These are phyloP conservation scores for Populus ilicifolia DNA, from an alignment of 345 rosid species.

Conservation along the genomic window DNA sequence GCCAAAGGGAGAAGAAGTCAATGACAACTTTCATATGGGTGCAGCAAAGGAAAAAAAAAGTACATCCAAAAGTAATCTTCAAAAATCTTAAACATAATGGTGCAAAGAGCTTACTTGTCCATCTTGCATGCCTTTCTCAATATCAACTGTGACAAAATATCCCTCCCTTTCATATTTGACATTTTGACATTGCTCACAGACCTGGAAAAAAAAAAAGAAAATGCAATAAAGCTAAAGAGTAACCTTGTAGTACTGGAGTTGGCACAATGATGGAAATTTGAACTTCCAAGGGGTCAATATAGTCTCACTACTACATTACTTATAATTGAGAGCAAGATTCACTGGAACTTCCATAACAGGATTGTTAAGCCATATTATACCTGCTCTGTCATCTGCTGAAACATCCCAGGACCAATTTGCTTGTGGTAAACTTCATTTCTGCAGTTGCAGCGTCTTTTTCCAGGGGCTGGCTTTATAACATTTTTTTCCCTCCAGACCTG, in stretches of 20 bases:
- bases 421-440: slow-evolving; percentile 95
- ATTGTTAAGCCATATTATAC: slow-evolving; percentile 24
- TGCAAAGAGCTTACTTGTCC: slow-evolving; percentile 65
- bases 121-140: slow-evolving; percentile 99
- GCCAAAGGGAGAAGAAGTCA: not conserved
- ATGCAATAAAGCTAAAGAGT: not conserved
- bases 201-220: slow-evolving; percentile 44
- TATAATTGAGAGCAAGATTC: not conserved
- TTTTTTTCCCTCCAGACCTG: slow-evolving; percentile 99
- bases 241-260: not conserved
- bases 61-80: not conserved
- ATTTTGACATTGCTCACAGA: slow-evolving; percentile 97
- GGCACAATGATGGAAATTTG: not conserved
- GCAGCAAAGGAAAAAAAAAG: not conserved
- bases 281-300: not conserved
- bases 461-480: slow-evolving; percentile 85
- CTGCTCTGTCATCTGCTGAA: slow-evolving; percentile 99
- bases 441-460: slow-evolving; percentile 92
- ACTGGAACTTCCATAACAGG: not conserved
- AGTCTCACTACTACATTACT: not conserved
- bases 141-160: slow-evolving; percentile 85
- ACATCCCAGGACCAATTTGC: slow-evolving; percentile 99
- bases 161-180: slow-evolving; percentile 85
- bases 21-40: not conserved
- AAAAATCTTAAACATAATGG: not conserved